Evolutionary conservation across 495 filamentous ascomycete species (phyloP).

Genomic region (Alectoria sarmentosa): DNA sequence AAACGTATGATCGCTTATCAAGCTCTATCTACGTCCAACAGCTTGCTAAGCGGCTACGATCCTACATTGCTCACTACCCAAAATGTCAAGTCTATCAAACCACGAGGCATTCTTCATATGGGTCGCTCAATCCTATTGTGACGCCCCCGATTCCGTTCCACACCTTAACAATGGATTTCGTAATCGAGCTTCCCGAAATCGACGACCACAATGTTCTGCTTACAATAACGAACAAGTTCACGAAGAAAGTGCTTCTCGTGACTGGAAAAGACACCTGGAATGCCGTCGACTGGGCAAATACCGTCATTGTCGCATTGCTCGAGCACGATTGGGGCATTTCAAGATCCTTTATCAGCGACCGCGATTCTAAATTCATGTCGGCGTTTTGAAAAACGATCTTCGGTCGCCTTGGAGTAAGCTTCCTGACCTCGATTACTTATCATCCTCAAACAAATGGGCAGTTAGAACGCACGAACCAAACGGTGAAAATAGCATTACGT

Average conservation of each 20-base stretch:
- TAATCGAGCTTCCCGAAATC: background rate
- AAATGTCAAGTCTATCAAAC: background rate
- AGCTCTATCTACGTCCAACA: background rate
- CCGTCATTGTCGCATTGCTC: background rate
- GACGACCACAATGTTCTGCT: background rate
- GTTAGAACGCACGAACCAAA: too few species aligned
- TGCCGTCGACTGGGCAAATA: background rate
- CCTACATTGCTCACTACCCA: background rate
- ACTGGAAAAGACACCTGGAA: background rate
- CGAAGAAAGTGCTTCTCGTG: background rate
- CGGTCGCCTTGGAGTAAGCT: background rate
- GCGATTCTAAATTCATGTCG: background rate
- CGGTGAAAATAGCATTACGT: too few species aligned
- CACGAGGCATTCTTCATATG: background rate
- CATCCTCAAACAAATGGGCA: too few species aligned
- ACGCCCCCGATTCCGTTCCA: background rate
- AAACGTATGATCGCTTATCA: too few species aligned
- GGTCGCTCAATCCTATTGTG: background rate
- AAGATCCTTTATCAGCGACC: background rate
- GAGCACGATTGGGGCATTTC: background rate
- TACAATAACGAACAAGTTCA: background rate
- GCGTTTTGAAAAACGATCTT: background rate
- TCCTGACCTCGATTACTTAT: too few species aligned
- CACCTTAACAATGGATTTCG: background rate
- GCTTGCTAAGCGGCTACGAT: too few species aligned